A percentile compares a stretch with the other conserved stretches of the same genome.
Evolutionary conservation across 306 rosid species (phyloP).

Genomic region (Carpinus fangiana): DNA sequence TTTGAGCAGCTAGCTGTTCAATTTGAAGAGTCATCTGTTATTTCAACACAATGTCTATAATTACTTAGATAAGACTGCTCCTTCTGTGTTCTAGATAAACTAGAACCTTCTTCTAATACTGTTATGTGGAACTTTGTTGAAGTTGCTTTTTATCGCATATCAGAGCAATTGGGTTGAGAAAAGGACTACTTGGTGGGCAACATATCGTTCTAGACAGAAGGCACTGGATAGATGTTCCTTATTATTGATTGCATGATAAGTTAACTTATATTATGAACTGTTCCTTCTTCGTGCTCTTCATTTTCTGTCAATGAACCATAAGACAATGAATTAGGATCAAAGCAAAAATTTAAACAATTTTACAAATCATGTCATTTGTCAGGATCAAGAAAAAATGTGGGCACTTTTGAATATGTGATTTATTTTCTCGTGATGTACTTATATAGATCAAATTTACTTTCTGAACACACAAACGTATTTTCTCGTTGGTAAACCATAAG

Average conservation of each 20-base stretch:
- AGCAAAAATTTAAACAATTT: not conserved
- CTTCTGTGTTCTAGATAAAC: not conserved
- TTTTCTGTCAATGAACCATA: not conserved
- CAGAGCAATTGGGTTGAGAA: not conserved
- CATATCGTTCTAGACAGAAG: not conserved
- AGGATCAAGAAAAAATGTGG: not conserved
- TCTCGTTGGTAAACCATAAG: not conserved
- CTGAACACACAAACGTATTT: not conserved
- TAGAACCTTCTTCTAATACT: not conserved
- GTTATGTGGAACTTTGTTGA: not conserved
- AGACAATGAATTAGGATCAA: not conserved
- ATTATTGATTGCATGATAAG: not conserved
- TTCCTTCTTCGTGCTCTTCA: not conserved
- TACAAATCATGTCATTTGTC: not conserved
- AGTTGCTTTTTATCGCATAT: not conserved
- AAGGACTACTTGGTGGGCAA: conserved; percentile 1
- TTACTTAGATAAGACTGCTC: conserved; percentile 4
- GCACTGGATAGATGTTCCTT: not conserved
- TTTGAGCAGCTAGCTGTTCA: not conserved
- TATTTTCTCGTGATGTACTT: not conserved
- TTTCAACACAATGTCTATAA: not conserved
- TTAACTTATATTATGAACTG: not conserved
- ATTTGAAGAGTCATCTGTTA: not conserved
- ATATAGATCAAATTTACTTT: not conserved
- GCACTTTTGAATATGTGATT: not conserved